A percentile compares a stretch with the other conserved stretches of the same genome.
Conservation (phyloP, 164 flowering plant genomes). For the Macadamia integrifolia region DNA sequence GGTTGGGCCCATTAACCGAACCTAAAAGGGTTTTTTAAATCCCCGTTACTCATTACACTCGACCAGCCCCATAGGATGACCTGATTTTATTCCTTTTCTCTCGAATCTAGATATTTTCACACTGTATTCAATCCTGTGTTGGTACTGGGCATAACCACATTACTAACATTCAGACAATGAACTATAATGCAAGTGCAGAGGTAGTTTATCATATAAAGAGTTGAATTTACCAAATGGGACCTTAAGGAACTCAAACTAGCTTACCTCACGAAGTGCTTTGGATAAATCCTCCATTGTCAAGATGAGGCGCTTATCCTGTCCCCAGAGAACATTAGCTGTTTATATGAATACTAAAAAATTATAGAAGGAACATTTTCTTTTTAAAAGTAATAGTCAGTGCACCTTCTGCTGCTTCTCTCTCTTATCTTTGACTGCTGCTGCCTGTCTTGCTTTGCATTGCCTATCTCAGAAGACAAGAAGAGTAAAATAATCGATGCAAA, state of each 20-base stretch:
- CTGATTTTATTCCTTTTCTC: too few relatives aligned
- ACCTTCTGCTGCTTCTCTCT: slow-evolving; percentile 94
- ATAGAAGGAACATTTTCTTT: too few relatives aligned
- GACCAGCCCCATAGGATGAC: too few relatives aligned
- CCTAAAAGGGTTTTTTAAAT: too few relatives aligned
- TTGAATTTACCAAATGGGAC: background rate
- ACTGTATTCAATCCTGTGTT: too few relatives aligned
- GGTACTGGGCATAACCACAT: too few relatives aligned
- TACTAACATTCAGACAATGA: background rate
- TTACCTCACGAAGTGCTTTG: slow-evolving; percentile 82
- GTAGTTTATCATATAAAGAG: background rate
- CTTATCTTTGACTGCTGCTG: slow-evolving; percentile 39
- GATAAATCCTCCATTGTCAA: slow-evolving; percentile 98
- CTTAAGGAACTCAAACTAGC: background rate
- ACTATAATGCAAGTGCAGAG: background rate
- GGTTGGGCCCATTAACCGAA: too few relatives aligned
- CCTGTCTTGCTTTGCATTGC: slow-evolving; percentile 89
- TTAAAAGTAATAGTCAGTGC: background rate
- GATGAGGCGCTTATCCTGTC: slow-evolving; percentile 87
- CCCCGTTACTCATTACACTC: too few relatives aligned
- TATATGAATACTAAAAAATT: background rate
- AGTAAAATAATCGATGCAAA: background rate
- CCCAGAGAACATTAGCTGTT: slow-evolving; percentile 9
- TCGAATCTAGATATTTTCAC: too few relatives aligned
- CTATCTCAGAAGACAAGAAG: slow-evolving; percentile 28